Percentiles rank a stretch among this genome's conserved stretches.
Conservation (phyloP, 345 rosid species). For the Geranium rotundifolium region DNA sequence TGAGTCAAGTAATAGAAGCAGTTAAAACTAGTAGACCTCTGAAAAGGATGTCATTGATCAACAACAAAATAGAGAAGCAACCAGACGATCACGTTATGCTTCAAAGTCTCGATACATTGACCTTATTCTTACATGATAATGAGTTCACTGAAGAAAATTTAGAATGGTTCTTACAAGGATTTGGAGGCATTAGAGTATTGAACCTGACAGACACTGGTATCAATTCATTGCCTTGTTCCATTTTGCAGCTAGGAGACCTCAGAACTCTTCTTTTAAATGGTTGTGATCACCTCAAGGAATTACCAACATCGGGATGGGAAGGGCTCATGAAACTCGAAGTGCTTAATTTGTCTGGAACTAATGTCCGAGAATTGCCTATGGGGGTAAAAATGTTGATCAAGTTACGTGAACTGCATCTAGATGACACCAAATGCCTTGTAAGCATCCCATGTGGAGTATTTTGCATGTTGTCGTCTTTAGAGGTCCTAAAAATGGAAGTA, state of each 20-base stretch:
- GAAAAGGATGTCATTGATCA: constrained; percentile 31
- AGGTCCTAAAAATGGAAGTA: constrained; percentile 32
- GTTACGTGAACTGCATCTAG: constrained; percentile 24
- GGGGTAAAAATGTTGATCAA: constrained; percentile 20
- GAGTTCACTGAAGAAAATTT: neutral
- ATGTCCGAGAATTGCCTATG: constrained; percentile 19
- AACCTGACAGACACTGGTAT: constrained; percentile 26
- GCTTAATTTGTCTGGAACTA: constrained; percentile 31
- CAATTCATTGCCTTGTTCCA: constrained; percentile 22
- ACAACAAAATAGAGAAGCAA: constrained; percentile 9
- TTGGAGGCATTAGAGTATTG: constrained; percentile 6
- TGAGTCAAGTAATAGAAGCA: constrained; percentile 10
- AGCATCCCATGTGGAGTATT: constrained; percentile 22
- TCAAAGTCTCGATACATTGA: neutral
- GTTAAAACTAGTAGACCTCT: constrained; percentile 15
- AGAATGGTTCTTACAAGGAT: neutral
- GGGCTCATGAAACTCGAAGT: constrained; percentile 22
- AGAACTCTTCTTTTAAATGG: constrained; percentile 26
- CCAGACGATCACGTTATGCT: neutral
- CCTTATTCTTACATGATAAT: neutral
- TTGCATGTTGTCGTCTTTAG: constrained; percentile 20
- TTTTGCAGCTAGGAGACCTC: constrained; percentile 16
- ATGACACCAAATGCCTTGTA: constrained; percentile 26
- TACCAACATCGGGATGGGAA: constrained; percentile 14
- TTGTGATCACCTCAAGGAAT: constrained; percentile 19